Percentiles rank a stretch among this genome's conserved stretches.
Conservation (phyloP, 208 protist genomes). For the Trypanosoma mega region DNA sequence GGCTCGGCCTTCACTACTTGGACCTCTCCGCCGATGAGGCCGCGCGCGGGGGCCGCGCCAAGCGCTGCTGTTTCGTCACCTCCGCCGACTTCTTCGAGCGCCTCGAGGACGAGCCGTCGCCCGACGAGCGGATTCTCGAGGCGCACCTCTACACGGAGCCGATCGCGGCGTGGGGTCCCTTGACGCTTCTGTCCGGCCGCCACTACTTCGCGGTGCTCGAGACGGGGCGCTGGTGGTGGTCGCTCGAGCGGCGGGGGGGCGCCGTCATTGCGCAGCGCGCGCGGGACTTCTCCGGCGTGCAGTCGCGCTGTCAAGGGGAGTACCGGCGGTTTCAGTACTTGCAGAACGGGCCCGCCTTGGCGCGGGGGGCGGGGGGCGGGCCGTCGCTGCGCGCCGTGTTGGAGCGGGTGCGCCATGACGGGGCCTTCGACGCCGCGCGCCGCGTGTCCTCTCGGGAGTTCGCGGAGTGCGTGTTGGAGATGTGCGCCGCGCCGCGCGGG, state of each 20-base stretch:
- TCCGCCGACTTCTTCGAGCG: constrained; percentile 41
- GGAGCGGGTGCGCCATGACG: not conserved
- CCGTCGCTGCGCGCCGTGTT: constrained; percentile 10
- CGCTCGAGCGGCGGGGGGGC: constrained; percentile 44
- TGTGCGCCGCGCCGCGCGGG: too few species aligned
- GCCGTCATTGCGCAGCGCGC: constrained; percentile 51
- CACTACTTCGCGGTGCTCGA: constrained; percentile 51
- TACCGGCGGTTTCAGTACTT: constrained; percentile 42
- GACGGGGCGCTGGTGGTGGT: constrained; percentile 58
- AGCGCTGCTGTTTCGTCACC: constrained; percentile 42
- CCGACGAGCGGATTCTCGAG: constrained; percentile 38
- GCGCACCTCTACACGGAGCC: constrained; percentile 51
- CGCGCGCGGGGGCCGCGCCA: constrained; percentile 19
- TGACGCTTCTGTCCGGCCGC: constrained; percentile 3
- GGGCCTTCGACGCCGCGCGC: constrained; percentile 7
- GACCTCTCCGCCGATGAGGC: constrained; percentile 57
- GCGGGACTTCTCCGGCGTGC: constrained; percentile 53
- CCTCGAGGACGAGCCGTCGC: constrained; percentile 31
- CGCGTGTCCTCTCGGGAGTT: too few species aligned
- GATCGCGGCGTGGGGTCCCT: constrained; percentile 5
- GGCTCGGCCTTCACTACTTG: constrained; percentile 32
- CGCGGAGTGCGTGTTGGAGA: too few species aligned
- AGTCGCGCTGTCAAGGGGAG: constrained; percentile 38
- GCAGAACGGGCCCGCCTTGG: constrained; percentile 35
- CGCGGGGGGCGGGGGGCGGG: not conserved